Base-by-base conservation (phyloP, 192 early-diverging fungal species). In the Phycomyces nitens region DNA sequence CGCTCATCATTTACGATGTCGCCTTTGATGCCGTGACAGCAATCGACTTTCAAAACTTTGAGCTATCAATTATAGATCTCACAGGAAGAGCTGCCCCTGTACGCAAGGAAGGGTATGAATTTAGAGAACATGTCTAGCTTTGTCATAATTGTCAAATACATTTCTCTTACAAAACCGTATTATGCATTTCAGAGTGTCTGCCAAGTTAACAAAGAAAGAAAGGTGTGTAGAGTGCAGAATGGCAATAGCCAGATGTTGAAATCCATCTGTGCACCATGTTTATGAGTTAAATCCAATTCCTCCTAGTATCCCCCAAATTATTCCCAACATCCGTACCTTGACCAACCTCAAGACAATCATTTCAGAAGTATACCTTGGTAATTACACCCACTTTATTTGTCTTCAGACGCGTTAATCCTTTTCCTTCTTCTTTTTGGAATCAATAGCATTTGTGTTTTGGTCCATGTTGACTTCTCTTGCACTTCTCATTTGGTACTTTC, bases 391-490 rank as follows among this genome's bases (percentile, higher is more conserved):
- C 3, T n/a, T 16, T 1, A 39, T 38, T 20, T 1, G n/a, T n/a
- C n/a, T n/a, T n/a, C n/a, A n/a, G n/a, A n/a, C n/a, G n/a, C n/a
- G n/a, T n/a, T n/a, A n/a, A n/a, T n/a, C n/a, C n/a, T n/a, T n/a
- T n/a, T n/a, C n/a, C n/a, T n/a, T n/a, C n/a, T n/a, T n/a, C n/a
- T n/a, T n/a, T n/a, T n/a, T n/a, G n/a, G n/a, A n/a, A n/a, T n/a
- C n/a, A 24, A 47, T 72, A 82, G 83, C 83, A 59, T 92, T 89
- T 69, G 78, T 90, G 22, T 90, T 88, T 65, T 92, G 90, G 90
- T 88, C 90, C n/a, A 85, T 88, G 68, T 74, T 89, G 64, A 92
- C 90, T 1, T 82, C 88, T 27, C 70, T 92, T 11, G 82, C 86
- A 0, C 53, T 89, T 26, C 79, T 85, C 54, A 22, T 83, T 58